Evolutionary conservation across 768 basidiomycete genomes (phyloP), one percentile per base, ranked within the genome.

Genomic region (Gyrodon lividus): DNA sequence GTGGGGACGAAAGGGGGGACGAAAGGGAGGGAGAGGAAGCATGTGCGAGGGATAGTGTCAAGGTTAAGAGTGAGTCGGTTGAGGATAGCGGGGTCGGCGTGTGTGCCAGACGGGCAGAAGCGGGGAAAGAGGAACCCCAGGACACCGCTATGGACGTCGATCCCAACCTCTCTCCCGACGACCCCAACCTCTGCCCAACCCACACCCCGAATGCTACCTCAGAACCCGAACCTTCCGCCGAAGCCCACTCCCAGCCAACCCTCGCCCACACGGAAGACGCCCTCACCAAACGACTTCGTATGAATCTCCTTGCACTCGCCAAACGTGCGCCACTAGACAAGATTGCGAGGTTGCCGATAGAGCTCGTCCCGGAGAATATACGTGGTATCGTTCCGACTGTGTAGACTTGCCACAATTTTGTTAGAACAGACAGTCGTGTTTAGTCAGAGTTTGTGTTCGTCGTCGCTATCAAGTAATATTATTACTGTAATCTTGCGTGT

Each of bases 251-350:
- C 46, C 28, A 28, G 28, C 14, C 43, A 38, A 20, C 44, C 46
- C 12, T 44, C 9, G 45, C 16, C 12, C 31, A 20, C 10, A 50
- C 31, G 17, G 85, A 86, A 62, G 80, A 84, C 49, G 73, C 77
- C 2, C 57, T 72, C 16, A 43, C 83, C 59, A 77, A 78, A 48
- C 77, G 82, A 47, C 70, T 90, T 43, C 77, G 89, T 34, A 72
- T 91, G 56, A 90, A 89, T 62, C 72, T 92, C 24, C 75, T 92
- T 23, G 87, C 88, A 2, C 73, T 92, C 30, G 85, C 86, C 50
- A 89, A 89, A 62, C 78, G 87, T 6, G 87, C 87, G 9, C 89
- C 89, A 2, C 62, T 89, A 54, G 85, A 88, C 59, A 82, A 77
- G 51, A 85, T 89, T 47, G 83, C 83, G 14, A 74, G 74, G 26